phyloP scores from a whole-genome alignment of 116 monocot genomes.

The Phalaenopsis hybrid region DNA sequence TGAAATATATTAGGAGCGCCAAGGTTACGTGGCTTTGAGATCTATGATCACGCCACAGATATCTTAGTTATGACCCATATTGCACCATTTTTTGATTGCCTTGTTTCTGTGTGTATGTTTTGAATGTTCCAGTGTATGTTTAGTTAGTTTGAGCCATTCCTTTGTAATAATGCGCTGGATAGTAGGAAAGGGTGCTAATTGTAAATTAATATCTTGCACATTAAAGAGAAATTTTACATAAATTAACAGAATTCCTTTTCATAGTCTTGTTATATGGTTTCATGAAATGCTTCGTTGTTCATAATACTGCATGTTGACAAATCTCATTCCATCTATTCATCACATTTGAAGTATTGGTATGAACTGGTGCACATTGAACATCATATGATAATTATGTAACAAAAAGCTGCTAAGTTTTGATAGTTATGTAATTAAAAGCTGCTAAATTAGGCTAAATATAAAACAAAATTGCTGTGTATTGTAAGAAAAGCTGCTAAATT shows the following conservation, averaged over 20 bases:
- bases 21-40: too few relatives aligned
- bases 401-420: not conserved
- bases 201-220: not conserved
- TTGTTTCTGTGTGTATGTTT: slow-evolving; percentile 3
- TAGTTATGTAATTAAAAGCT: not conserved
- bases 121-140: not conserved
- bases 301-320: not conserved
- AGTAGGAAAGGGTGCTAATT: not conserved
- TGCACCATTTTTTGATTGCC: not conserved
- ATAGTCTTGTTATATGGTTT: not conserved
- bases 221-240: not conserved
- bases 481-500: not conserved
- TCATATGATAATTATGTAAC: not conserved
- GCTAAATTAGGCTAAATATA: too few relatives aligned
- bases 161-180: not conserved
- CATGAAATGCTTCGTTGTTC: not conserved
- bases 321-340: not conserved
- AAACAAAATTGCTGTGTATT: not conserved
- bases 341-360: not conserved
- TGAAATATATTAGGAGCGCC: too few relatives aligned
- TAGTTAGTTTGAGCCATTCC: not conserved
- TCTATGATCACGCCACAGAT: too few relatives aligned
- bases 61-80: too few relatives aligned
- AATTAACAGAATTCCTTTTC: not conserved
- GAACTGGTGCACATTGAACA: not conserved